Evolutionary conservation across 2,329 filamentous ascomycete species (phyloP), one percentile per base, ranked within the genome.

Genomic region (Beauveria brongniartii): DNA sequence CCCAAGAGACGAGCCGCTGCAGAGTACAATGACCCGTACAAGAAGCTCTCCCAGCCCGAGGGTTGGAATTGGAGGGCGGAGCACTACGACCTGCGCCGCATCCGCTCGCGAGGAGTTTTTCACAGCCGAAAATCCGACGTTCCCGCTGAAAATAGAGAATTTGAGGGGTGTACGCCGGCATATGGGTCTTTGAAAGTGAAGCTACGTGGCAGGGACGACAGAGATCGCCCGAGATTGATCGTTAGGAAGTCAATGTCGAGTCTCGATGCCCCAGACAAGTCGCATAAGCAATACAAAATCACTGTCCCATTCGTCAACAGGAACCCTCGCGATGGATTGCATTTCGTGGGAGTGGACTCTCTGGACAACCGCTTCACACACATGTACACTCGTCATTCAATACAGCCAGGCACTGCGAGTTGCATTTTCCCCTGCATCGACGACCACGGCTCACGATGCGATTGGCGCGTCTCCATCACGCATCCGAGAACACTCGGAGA

Each of bases 351-450:
- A 4, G 83, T 94, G 43, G 86, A 91, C 50, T 86, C 87, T 61
- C 84, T 87, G 55, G 93, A 97, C 71, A 80, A 80, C 61, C 84
- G 92, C 63, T 99, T 92, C 72, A 92, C 94, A 0, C 93, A 99
- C 75, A 87, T 90, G 54, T 99, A 96, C 72, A 96, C 93, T 0
- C 88, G 87, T 46, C 92, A 93, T 69, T 89, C 88, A 2, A 78
- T 88, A 47, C 87, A 90, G 63, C 85, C 91, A 0, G 92, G 92
- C 34, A 87, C 86, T 20, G 87, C 91, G 1, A 93, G 87, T 52
- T 92, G 88, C 67, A 85, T 97, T 28, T 99, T 99, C 68, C 94
- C 94, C 0, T 97, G 94, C 71, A 82, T 97, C 57, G 94, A 99
- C 71, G 90, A 96, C 70, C 84, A 89, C 26, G 86, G 86, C 40